Evolutionary conservation across 2,329 filamentous ascomycete genomes (phyloP), one percentile per base, ranked within the genome.

Genomic region (Claviceps purpurea): DNA sequence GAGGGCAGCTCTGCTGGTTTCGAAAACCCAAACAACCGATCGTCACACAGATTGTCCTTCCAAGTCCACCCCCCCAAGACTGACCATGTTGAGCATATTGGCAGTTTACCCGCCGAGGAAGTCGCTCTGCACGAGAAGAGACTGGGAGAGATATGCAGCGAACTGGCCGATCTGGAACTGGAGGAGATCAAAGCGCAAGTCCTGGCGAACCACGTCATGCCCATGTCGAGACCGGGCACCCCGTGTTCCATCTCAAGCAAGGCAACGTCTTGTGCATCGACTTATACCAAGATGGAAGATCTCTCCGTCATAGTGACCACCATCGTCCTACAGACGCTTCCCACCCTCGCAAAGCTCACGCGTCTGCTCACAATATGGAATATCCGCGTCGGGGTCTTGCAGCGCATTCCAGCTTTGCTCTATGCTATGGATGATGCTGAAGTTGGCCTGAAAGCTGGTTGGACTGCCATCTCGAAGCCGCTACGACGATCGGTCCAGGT

Each of bases 111-210:
- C 0, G 76, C 77, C 2, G 66, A 73, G 16, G 75, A 85, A 40
- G 80, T 94, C 1, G 68, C 76, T 47, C 70, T 71, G 49, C 90
- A 93, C 65, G 86, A 93, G 60, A 70, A 67, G 52, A 80, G 90
- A 41, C 73, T 94, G 13, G 83, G 87, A 50, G 79, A 86, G 56
- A 94, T 97, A 54, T 75, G 73, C 14, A 72, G 75, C 45, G 81
- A 82, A 52, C 72, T 93, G 70, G 79, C 86, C 52, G 75, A 78
- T 41, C 71, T 93, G 50, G 79, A 87, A 51, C 73, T 94, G 41
- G 87, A 97, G 61, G 89, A 94, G 57, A 82, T 98, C 64, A 97
- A 98, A 70, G 81, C 78, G 45, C 87, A 91, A 62, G 86, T 96
- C 58, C 72, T 96, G 56, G 82, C 85, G 66, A 87, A 87, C 61